These are phyloP conservation scores for Moniliella sp. DNA, from an alignment of 1,284 basidiomycete species.

Conservation along the genomic window DNA sequence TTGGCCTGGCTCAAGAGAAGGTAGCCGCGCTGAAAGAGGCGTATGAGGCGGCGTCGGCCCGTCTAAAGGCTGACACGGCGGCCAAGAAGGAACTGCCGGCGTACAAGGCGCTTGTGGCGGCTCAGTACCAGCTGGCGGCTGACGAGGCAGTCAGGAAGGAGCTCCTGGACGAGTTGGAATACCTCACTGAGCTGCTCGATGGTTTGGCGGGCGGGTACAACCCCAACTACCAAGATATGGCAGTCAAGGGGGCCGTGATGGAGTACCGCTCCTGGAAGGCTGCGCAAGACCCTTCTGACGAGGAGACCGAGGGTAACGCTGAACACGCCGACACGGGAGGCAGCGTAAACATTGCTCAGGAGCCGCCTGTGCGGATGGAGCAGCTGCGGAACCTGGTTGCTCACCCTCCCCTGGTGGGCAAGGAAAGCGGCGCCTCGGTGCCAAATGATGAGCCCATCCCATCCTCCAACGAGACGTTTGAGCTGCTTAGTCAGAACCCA, in stretches of 20 bases:
- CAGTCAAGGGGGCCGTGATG: conserved; percentile 79
- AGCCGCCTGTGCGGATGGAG: conserved; percentile 7
- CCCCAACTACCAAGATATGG: conserved; percentile 98
- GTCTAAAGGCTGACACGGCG: conserved; percentile 22
- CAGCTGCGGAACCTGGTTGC: conserved; percentile 8
- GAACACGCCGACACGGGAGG: conserved; percentile 6
- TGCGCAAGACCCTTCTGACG: conserved; percentile 40
- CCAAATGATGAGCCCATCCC: too few relatives aligned
- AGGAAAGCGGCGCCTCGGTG: too few relatives aligned
- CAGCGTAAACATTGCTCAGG: conserved; percentile 5
- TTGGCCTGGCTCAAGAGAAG: conserved; percentile 42
- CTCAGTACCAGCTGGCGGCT: too few relatives aligned
- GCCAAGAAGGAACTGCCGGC: conserved; percentile 59
- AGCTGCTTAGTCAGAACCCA: too few relatives aligned
- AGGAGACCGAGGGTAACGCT: conserved; percentile 32
- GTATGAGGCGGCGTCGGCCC: conserved; percentile 9
- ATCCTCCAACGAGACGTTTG: too few relatives aligned
- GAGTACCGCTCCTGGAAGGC: conserved; percentile 58
- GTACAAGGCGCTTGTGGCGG: conserved; percentile 29
- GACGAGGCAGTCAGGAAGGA: too few relatives aligned
- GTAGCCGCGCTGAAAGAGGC: conserved; percentile 10
- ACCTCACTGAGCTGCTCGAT: conserved; percentile 62
- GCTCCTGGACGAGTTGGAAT: conserved; percentile 51
- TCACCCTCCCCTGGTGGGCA: too few relatives aligned
- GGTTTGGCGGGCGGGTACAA: conserved; percentile 65